phyloP scores from a whole-genome alignment of 768 basidiomycete species.

The Termitomyces sp. region DNA sequence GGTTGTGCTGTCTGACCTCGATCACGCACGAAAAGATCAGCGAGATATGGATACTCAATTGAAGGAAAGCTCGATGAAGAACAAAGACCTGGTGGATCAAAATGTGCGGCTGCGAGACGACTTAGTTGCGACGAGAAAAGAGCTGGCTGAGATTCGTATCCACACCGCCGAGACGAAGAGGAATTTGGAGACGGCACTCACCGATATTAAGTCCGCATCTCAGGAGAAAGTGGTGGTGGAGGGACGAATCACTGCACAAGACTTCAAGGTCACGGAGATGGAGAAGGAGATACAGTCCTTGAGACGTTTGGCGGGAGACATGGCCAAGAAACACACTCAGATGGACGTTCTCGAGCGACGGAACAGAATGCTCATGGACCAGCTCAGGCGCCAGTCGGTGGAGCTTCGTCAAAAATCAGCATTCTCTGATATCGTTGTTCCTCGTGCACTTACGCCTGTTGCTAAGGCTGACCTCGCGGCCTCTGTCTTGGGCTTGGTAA shows the following conservation, averaged over 20 bases:
- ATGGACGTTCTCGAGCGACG: slow-evolving; percentile 23
- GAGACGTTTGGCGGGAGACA: slow-evolving; percentile 4
- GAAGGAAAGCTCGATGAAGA: not conserved
- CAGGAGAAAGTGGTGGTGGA: not conserved
- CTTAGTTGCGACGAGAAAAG: not conserved
- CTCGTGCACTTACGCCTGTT: not conserved
- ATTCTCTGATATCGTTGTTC: not conserved
- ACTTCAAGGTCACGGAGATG: slow-evolving; percentile 4
- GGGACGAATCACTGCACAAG: not conserved
- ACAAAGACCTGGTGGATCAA: not conserved
- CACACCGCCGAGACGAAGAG: not conserved
- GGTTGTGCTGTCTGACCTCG: not conserved
- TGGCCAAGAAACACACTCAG: slow-evolving; percentile 15
- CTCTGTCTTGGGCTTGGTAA: slow-evolving; percentile 19
- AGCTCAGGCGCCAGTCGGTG: slow-evolving; percentile 28
- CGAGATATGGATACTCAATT: not conserved
- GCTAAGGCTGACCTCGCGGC: slow-evolving; percentile 5
- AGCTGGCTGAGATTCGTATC: not conserved
- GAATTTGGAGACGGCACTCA: not conserved
- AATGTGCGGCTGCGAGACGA: not conserved
- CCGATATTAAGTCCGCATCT: not conserved
- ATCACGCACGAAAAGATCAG: not conserved
- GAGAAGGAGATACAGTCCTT: slow-evolving; percentile 12
- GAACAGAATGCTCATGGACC: slow-evolving; percentile 30
- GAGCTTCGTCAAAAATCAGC: slow-evolving; percentile 20